A percentile compares a stretch with the other conserved stretches of the same genome.
Conservation (phyloP, 1,284 basidiomycete genomes). For the Sporisorium sorghi region DNA sequence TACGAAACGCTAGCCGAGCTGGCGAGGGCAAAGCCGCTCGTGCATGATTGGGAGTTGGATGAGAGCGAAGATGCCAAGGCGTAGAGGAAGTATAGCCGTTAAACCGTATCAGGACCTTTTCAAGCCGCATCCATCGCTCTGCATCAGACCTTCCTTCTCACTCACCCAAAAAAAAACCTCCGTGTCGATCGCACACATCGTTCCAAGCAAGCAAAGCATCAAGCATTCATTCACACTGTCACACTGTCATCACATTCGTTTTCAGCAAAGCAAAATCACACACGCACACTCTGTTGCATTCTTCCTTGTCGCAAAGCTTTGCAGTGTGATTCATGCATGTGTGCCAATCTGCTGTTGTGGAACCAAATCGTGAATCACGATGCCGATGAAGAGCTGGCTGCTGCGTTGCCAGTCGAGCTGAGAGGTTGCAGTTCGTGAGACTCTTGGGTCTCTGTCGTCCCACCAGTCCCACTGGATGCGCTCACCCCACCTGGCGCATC, state of each 20-base stretch:
- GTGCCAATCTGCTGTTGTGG: too few species aligned
- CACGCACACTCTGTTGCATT: not conserved
- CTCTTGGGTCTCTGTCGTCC: constrained; percentile 3
- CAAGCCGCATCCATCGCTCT: too few species aligned
- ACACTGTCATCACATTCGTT: not conserved
- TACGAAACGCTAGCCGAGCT: constrained; percentile 18
- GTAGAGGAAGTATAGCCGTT: not conserved
- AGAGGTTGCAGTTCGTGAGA: constrained; percentile 27
- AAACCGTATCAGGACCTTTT: too few species aligned
- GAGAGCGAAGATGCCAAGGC: constrained; percentile 5
- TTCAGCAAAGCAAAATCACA: not conserved
- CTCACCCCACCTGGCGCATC: not conserved
- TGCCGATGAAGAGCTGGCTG: not conserved
- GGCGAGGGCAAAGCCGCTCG: constrained; percentile 13
- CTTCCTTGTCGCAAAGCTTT: not conserved
- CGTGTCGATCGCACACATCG: not conserved
- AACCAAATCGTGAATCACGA: too few species aligned
- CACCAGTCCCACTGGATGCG: not conserved
- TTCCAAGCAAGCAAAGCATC: constrained; percentile 1
- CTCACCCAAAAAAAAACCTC: too few species aligned
- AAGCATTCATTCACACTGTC: not conserved
- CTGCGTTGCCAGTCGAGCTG: not conserved
- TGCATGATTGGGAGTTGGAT: constrained; percentile 33
- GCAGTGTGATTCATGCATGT: not conserved
- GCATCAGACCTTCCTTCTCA: too few species aligned